Conservation (phyloP, 1,139 yeast genomes). For the Nakaseomyces kungkrabaensis region DNA sequence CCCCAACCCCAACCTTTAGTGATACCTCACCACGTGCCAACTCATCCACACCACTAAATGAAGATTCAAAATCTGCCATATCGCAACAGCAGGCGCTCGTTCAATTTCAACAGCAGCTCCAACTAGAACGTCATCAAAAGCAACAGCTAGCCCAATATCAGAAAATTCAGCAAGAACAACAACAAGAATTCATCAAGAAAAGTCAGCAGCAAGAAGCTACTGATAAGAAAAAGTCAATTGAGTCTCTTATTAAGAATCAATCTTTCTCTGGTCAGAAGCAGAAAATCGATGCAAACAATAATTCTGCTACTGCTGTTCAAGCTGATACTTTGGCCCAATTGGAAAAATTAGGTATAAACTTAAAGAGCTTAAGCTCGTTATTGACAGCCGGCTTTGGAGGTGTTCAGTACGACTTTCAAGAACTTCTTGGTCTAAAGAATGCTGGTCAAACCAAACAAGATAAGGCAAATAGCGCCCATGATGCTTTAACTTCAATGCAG, state of each 20-base stretch:
- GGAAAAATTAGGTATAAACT: slow-evolving; percentile 1
- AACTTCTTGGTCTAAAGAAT: slow-evolving; percentile 18
- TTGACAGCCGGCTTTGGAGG: slow-evolving; percentile 26
- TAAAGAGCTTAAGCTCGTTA: slow-evolving; percentile 3
- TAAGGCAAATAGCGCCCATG: slow-evolving; percentile 15
- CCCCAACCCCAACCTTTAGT: not conserved
- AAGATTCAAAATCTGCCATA: not conserved
- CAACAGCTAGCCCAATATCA: slow-evolving; percentile 5
- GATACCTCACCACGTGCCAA: not conserved
- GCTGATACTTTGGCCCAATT: slow-evolving; percentile 4
- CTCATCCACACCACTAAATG: not conserved
- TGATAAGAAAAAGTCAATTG: not conserved
- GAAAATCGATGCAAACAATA: not conserved
- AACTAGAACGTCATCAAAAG: slow-evolving; percentile 3
- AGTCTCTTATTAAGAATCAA: not conserved
- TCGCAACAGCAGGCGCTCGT: not conserved
- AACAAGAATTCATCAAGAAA: not conserved
- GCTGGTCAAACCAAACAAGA: slow-evolving; percentile 5
- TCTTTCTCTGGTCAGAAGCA: not conserved
- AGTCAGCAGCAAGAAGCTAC: not conserved
- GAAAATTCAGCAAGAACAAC: slow-evolving; percentile 1
- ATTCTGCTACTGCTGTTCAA: slow-evolving; percentile 3
- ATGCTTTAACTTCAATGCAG: slow-evolving; percentile 23
- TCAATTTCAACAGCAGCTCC: slow-evolving; percentile 2
- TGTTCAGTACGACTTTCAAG: slow-evolving; percentile 26